phyloP scores from a whole-genome alignment of 2,329 filamentous ascomycete genomes.

The Onygenales sp. region DNA sequence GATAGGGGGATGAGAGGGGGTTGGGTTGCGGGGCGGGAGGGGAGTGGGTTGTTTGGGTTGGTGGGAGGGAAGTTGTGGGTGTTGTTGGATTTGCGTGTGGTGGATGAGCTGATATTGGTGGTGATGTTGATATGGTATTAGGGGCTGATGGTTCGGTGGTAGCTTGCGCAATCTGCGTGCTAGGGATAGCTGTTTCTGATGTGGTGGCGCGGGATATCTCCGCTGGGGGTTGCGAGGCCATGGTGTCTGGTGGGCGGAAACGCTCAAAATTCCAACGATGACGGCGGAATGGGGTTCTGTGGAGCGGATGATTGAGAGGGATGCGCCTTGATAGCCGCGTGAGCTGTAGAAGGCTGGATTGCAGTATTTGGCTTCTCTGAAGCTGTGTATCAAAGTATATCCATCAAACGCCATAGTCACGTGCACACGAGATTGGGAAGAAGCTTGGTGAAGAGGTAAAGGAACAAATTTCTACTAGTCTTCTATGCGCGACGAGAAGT shows the following conservation, averaged over 20 bases:
- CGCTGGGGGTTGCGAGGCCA: neutral
- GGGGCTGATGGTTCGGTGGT: conserved; percentile 18
- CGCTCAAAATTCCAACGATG: neutral
- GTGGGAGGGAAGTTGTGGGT: neutral
- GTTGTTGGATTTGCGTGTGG: neutral
- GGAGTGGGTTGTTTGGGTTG: neutral
- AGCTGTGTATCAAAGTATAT: too few species aligned
- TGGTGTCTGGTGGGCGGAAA: neutral
- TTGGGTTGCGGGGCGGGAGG: neutral
- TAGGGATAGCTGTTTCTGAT: neutral
- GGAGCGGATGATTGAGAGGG: too few species aligned
- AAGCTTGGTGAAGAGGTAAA: conserved; percentile 2
- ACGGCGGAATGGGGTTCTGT: neutral
- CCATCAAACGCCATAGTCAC: too few species aligned
- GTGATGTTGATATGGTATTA: conserved; percentile 28
- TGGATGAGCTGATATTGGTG: conserved; percentile 2
- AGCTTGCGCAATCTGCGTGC: conserved; percentile 2
- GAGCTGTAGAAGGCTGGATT: too few species aligned
- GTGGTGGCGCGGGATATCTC: neutral
- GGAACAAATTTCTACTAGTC: conserved; percentile 9
- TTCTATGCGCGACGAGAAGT: neutral
- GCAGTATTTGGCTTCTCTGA: too few species aligned
- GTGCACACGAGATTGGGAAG: too few species aligned
- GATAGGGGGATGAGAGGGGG: neutral
- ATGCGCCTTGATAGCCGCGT: too few species aligned